Base-by-base conservation (phyloP, 2,329 filamentous ascomycete species). In the Verticillium longisporum region DNA sequence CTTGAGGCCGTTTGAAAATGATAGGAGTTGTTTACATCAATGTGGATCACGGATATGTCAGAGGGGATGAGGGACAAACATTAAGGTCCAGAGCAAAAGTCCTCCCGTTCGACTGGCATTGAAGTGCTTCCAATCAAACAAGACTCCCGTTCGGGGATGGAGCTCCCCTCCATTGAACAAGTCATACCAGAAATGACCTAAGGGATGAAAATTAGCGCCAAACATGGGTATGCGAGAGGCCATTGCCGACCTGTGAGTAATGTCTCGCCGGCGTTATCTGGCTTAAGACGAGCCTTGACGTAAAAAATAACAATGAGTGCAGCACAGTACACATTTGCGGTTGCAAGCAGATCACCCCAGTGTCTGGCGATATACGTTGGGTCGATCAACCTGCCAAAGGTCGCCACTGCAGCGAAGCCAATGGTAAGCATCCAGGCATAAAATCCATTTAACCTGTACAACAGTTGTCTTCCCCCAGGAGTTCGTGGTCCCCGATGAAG, bases 121-220 rank as follows among this genome's bases (percentile, higher is more conserved):
- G 13, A 61, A 61, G 34, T 61, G 59, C 18, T 61, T 61, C 59
- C 59, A 61, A 55, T 61, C 59, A 57, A 61, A 61, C 15, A 61
- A 45, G n/a, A 6, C n/a, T 1, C 59, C 59, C 11, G 55, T 61
- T 11, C 55, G 55, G 3, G 59, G 59, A 18, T 61, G 55, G 33
- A 61, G 59, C 55, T 61, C 59, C 37, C 59, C 59, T 26, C 59
- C 59, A 21, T 61, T 61, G 15, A 61, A 57, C 14, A 61, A 38
- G 32, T 56, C 26, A 26, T 61, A 61, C 55, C 59, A 57, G 38
- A 61, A 61, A 10, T 38, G 37, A 6, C 37, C 37, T 38, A 15
- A 13, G 1, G 37, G 11, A 15, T 38, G 37, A 38, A 38, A 6
- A 38, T 38, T 11, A 38, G 11, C 6, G 11, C 9, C 11, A 38